A percentile compares a stretch with the other conserved stretches of the same genome.
Conservation (phyloP, 306 rosid genomes). For the Medicago ruthenica region DNA sequence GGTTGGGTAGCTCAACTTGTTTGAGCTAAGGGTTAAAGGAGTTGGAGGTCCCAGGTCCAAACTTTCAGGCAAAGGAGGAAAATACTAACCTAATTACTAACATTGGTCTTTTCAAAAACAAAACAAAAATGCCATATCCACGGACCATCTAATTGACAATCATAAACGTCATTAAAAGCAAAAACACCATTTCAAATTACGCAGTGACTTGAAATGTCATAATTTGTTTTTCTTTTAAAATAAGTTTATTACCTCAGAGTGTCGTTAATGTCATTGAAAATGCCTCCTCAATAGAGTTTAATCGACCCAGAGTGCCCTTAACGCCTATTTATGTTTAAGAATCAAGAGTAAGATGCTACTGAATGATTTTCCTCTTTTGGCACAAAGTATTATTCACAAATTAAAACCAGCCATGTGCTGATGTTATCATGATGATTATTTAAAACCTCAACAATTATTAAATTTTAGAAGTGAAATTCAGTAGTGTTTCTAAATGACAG, state of each 20-base stretch:
- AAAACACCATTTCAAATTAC: not conserved
- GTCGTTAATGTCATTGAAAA: not conserved
- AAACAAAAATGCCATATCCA: not conserved
- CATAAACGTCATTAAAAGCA: not conserved
- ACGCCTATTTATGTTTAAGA: not conserved
- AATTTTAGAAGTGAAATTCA: not conserved
- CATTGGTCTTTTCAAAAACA: too few species aligned
- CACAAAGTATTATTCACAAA: slow-evolving; percentile 13
- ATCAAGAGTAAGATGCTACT: slow-evolving; percentile 5
- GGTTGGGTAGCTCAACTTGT: too few species aligned
- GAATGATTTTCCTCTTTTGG: slow-evolving; percentile 4
- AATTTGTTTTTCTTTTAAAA: not conserved
- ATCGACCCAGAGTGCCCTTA: not conserved
- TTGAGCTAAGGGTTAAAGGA: too few species aligned
- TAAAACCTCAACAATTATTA: not conserved
- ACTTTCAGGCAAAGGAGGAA: too few species aligned
- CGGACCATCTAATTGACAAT: not conserved
- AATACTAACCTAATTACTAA: too few species aligned
- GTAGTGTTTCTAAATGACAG: not conserved
- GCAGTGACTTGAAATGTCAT: not conserved
- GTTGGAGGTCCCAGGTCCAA: too few species aligned
- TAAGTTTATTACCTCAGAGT: too few species aligned
- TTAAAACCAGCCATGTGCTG: not conserved
- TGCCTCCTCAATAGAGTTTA: slow-evolving; percentile 3
- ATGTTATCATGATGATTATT: not conserved